These are phyloP conservation scores for Rhodosporidiobolus odoratus DNA, from an alignment of 768 basidiomycete genomes.

Conservation along the genomic window DNA sequence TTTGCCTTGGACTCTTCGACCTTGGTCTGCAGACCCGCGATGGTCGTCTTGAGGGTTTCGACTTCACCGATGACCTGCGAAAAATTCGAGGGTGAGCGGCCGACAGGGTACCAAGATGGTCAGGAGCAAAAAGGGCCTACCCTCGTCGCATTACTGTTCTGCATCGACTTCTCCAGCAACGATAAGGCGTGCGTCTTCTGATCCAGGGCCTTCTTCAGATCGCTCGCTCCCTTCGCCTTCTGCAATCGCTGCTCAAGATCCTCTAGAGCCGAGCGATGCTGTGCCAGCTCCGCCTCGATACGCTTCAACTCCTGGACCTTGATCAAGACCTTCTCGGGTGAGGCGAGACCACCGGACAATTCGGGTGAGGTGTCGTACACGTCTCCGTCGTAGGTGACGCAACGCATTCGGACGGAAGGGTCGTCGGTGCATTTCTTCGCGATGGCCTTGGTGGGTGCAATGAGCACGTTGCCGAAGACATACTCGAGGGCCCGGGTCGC, in stretches of 20 bases:
- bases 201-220: conserved; percentile 64
- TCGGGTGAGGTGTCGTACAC: conserved; percentile 95
- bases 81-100: neutral
- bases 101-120: neutral
- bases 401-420: conserved; percentile 60
- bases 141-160: conserved; percentile 79
- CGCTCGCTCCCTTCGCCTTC: conserved; percentile 48
- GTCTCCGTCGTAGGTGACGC: conserved; percentile 90
- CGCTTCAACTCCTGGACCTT: conserved; percentile 75
- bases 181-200: conserved; percentile 82
- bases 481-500: conserved; percentile 83
- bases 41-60: conserved; percentile 61
- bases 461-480: conserved; percentile 86
- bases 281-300: conserved; percentile 58
- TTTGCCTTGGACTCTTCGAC: conserved; percentile 66
- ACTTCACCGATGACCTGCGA: conserved; percentile 73
- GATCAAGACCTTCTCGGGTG: conserved; percentile 59
- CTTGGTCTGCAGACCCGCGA: conserved; percentile 57
- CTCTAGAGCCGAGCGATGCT: conserved; percentile 53
- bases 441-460: conserved; percentile 80
- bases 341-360: conserved; percentile 82
- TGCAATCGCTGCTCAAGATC: conserved; percentile 58
- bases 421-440: conserved; percentile 85
- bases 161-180: conserved; percentile 75
- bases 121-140: conserved; percentile 53